Conservation (phyloP, 2,329 filamentous ascomycete species). For the Exserohilum turcica region DNA sequence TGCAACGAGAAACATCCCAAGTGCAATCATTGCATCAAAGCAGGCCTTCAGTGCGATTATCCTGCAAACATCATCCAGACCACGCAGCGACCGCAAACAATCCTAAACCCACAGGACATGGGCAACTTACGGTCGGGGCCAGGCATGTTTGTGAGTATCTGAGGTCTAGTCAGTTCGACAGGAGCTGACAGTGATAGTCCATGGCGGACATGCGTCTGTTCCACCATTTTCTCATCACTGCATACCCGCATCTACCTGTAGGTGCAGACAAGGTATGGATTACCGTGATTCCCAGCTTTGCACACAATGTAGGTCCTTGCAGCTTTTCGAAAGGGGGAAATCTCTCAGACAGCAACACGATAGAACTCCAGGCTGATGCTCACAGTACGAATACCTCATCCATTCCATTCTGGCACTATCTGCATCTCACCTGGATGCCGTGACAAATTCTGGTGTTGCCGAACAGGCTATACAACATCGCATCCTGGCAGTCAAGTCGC, state of each 20-base stretch:
- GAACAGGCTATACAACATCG: constrained; percentile 67
- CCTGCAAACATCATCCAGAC: constrained; percentile 52
- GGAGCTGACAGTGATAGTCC: constrained; percentile 30
- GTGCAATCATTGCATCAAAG: constrained; percentile 68
- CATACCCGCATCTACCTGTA: constrained; percentile 68
- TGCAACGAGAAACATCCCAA: constrained; percentile 69
- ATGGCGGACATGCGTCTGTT: constrained; percentile 70
- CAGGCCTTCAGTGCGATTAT: constrained; percentile 67
- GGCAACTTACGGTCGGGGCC: constrained; percentile 40
- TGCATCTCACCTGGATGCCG: constrained; percentile 66
- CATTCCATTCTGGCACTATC: constrained; percentile 71
- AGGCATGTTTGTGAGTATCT: constrained; percentile 40
- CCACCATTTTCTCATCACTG: constrained; percentile 67
- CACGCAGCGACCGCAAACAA: constrained; percentile 25
- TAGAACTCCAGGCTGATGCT: constrained; percentile 11
- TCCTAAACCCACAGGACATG: constrained; percentile 34
- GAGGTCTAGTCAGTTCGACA: constrained; percentile 5
- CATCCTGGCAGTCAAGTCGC: constrained; percentile 63
- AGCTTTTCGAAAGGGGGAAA: neutral
- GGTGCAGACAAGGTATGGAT: constrained; percentile 71
- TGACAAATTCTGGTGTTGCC: constrained; percentile 57
- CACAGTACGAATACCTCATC: constrained; percentile 69
- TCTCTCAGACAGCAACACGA: no score
- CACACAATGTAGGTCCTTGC: constrained; percentile 61
- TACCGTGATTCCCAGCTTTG: constrained; percentile 68